phyloP scores from a whole-genome alignment of 352 stramenopile species.

The Phytophthora quininea region DNA sequence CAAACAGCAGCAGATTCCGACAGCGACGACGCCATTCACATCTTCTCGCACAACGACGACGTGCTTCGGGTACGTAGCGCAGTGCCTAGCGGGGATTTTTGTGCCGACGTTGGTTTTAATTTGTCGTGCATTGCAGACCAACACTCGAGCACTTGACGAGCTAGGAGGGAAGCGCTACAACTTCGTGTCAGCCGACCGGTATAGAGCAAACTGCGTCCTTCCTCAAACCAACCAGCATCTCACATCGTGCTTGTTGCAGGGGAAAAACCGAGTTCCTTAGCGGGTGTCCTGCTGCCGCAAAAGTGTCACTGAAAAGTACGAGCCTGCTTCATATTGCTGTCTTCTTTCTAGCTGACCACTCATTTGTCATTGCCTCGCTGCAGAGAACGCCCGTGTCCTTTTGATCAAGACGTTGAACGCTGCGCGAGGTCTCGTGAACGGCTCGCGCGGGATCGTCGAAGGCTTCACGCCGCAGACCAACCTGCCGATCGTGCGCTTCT shows the following conservation, averaged over 20 bases:
- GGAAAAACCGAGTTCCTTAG: conserved; percentile 50
- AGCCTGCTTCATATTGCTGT: background rate
- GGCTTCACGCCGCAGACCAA: conserved; percentile 73
- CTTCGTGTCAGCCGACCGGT: conserved; percentile 51
- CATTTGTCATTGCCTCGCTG: background rate
- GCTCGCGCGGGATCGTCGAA: conserved; percentile 89
- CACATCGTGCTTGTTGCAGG: conserved; percentile 15
- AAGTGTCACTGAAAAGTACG: conserved; percentile 54
- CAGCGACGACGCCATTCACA: conserved; percentile 50
- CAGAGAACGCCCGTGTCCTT: conserved; percentile 91
- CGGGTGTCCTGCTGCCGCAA: conserved; percentile 35
- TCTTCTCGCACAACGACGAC: conserved; percentile 69
- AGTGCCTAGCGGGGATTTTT: no score
- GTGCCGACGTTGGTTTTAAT: no score
- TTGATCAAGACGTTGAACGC: conserved; percentile 94
- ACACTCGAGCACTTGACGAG: conserved; percentile 48
- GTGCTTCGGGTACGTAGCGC: conserved; percentile 42
- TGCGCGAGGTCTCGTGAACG: conserved; percentile 91
- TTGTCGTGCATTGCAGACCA: conserved; percentile 31
- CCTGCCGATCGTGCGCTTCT: conserved; percentile 80
- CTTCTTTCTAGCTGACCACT: conserved; percentile 3
- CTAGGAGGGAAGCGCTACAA: conserved; percentile 53
- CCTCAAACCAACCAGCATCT: background rate
- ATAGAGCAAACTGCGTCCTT: background rate
- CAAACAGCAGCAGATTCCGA: conserved; percentile 11